These are phyloP conservation scores for Globisporangium spinosum DNA, from an alignment of 352 stramenopile genomes.

Conservation along the genomic window DNA sequence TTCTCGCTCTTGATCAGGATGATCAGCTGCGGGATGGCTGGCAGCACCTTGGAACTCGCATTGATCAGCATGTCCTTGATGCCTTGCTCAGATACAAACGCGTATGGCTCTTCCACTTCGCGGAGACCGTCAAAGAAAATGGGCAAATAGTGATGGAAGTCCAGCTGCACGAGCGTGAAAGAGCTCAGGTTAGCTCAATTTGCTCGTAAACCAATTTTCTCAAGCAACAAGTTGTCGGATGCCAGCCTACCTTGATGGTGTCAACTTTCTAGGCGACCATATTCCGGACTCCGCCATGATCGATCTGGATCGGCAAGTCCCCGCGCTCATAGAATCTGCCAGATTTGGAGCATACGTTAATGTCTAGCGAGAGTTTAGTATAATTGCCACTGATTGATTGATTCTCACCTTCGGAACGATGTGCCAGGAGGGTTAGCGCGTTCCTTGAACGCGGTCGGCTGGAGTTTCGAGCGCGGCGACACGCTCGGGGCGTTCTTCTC, in stretches of 20 bases:
- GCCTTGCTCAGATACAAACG: slow-evolving; percentile 94
- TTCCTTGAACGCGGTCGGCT: slow-evolving; percentile 87
- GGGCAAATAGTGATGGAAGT: slow-evolving; percentile 98
- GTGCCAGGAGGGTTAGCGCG: slow-evolving; percentile 92
- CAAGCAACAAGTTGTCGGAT: not conserved
- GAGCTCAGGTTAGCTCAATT: not conserved
- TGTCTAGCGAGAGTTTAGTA: not conserved
- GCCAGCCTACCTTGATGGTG: slow-evolving; percentile 79
- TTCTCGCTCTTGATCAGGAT: slow-evolving; percentile 96
- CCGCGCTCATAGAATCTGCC: slow-evolving; percentile 90
- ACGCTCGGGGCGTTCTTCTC: slow-evolving; percentile 32
- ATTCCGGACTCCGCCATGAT: slow-evolving; percentile 94
- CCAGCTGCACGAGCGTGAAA: slow-evolving; percentile 57
- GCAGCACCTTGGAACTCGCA: slow-evolving; percentile 93
- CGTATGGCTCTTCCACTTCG: slow-evolving; percentile 95
- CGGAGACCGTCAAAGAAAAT: slow-evolving; percentile 98
- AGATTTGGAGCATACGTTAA: not conserved
- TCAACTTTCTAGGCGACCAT: slow-evolving; percentile 97
- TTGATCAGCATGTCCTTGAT: slow-evolving; percentile 98
- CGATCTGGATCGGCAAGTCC: slow-evolving; percentile 95
- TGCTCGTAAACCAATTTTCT: not conserved
- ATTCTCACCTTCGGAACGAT: slow-evolving; percentile 59
- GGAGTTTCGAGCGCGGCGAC: slow-evolving; percentile 49
- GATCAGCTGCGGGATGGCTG: slow-evolving; percentile 97
- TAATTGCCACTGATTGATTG: not conserved